A percentile compares a stretch with the other conserved stretches of the same genome.
These are phyloP conservation scores for Dactylellina leptospora DNA, from an alignment of 2,329 filamentous ascomycete species.

Conservation along the genomic window DNA sequence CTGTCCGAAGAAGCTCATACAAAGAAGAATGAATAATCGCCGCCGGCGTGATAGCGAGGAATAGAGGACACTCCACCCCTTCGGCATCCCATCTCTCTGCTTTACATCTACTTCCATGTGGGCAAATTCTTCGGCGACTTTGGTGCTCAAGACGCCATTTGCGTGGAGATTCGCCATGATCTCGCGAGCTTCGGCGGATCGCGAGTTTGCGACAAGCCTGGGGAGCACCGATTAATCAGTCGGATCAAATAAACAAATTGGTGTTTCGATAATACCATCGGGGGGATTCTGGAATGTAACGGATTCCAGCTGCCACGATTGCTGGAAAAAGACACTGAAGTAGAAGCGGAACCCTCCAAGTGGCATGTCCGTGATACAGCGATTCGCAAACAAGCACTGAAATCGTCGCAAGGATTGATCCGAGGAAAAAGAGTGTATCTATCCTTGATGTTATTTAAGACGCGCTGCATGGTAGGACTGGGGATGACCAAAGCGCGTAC, in stretches of 20 bases:
- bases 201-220: conserved; percentile 42
- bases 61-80: conserved; percentile 56
- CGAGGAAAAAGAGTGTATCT: conserved; percentile 63
- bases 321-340: conserved; percentile 64
- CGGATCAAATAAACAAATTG: not conserved
- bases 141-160: conserved; percentile 62
- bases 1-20: conserved; percentile 67
- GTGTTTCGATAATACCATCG: conserved; percentile 71
- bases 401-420: conserved; percentile 60
- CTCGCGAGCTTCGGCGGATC: conserved; percentile 63
- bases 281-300: conserved; percentile 70
- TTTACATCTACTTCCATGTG: conserved; percentile 39
- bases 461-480: not conserved
- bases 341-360: conserved; percentile 71
- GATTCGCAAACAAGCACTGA: conserved; percentile 64
- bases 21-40: conserved; percentile 63
- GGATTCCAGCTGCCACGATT: conserved; percentile 65
- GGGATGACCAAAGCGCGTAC: not conserved
- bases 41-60: conserved; percentile 58
- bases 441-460: not conserved
- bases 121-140: conserved; percentile 40
- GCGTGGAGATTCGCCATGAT: conserved; percentile 69
- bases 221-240: not conserved
- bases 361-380: conserved; percentile 61
- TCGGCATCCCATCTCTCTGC: conserved; percentile 24